phyloP scores from a whole-genome alignment of 2,329 filamentous ascomycete genomes.

The Talaromyces islandicus region DNA sequence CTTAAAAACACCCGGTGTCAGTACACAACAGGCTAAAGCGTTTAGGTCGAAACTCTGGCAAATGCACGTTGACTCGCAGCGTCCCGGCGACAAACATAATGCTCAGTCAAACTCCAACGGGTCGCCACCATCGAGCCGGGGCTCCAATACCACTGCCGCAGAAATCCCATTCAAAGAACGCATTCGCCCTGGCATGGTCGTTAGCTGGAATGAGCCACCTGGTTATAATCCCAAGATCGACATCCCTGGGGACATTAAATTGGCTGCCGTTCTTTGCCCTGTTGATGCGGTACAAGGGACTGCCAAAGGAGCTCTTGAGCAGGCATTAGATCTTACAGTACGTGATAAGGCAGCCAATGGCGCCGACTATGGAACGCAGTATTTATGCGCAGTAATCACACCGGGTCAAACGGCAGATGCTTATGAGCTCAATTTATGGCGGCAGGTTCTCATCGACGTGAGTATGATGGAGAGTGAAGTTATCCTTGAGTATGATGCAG shows the following conservation, averaged over 20 bases:
- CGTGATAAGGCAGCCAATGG: not conserved
- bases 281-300: not conserved
- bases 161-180: not conserved
- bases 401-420: conserved; percentile 30
- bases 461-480: conserved; percentile 38
- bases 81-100: not conserved
- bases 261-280: not conserved
- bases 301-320: not conserved
- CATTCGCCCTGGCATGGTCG: conserved; percentile 1
- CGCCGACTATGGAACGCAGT: conserved; percentile 11
- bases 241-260: not conserved
- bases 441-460: conserved; percentile 28
- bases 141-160: not conserved
- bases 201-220: not conserved
- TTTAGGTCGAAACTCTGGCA: conserved; percentile 1
- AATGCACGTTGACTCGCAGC: not conserved
- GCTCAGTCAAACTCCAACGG: not conserved
- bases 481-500: conserved; percentile 39
- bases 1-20: not conserved
- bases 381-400: conserved; percentile 33
- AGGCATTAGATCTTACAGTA: not conserved
- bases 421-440: conserved; percentile 38
- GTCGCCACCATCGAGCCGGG: not conserved
- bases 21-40: not conserved
- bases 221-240: not conserved